These are phyloP conservation scores for Paraphaeosphaeria minitans DNA, from an alignment of 2,329 filamentous ascomycete genomes.

Conservation along the genomic window DNA sequence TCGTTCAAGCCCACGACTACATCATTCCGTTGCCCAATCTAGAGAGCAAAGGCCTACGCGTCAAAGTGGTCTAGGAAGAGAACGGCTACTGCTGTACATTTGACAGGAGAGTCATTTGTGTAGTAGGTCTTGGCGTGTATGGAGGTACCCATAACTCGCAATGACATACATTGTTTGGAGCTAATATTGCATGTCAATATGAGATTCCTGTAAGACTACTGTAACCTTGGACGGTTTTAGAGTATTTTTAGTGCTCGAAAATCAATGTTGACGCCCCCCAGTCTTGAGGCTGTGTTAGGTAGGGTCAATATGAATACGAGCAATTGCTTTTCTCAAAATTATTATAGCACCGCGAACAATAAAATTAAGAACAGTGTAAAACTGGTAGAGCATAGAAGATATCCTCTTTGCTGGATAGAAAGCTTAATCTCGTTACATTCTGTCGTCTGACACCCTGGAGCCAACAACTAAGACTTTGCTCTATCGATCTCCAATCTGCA, in stretches of 20 bases:
- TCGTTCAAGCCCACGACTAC: slow-evolving; percentile 29
- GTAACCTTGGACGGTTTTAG: no score
- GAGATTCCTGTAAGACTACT: no score
- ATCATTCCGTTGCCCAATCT: slow-evolving; percentile 30
- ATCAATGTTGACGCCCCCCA: neutral
- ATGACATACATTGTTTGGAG: neutral
- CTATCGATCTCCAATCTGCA: neutral
- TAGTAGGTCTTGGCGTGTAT: neutral
- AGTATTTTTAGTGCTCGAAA: no score
- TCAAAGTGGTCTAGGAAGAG: slow-evolving; percentile 1
- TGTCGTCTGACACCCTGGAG: neutral
- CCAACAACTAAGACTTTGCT: neutral
- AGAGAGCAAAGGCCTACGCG: slow-evolving; percentile 25
- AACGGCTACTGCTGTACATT: neutral
- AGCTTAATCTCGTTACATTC: neutral
- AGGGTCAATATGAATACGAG: neutral
- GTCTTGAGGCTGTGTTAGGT: neutral
- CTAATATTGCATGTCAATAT: no score
- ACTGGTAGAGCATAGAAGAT: no score
- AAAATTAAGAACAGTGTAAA: no score
- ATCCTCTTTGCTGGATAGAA: no score
- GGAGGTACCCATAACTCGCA: neutral
- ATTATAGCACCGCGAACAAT: no score
- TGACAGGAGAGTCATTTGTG: neutral
- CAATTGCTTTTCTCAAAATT: neutral